phyloP scores from a whole-genome alignment of 345 rosid genomes.

The Balakata baccata region DNA sequence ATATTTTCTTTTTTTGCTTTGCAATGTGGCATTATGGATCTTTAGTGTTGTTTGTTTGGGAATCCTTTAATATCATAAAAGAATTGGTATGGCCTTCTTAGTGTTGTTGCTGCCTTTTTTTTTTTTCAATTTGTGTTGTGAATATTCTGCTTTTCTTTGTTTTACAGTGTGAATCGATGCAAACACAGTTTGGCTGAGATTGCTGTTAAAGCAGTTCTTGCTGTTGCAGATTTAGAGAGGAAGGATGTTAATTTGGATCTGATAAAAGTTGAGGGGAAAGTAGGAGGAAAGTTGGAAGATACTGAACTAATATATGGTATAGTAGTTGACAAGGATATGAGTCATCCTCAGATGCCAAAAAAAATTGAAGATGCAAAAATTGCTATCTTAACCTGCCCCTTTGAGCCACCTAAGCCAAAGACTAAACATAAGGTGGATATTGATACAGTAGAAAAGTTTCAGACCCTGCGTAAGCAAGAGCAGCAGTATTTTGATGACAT shows the following conservation, averaged over 20 bases:
- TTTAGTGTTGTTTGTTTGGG: not conserved
- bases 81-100: not conserved
- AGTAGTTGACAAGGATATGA: conserved; percentile 86
- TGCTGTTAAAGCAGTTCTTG: conserved; percentile 90
- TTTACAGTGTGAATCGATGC: conserved; percentile 86
- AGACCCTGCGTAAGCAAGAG: conserved; percentile 86
- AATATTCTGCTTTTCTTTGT: conserved; percentile 7
- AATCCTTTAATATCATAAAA: too few species aligned
- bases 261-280: conserved; percentile 95
- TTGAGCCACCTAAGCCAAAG: conserved; percentile 98
- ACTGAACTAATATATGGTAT: conserved; percentile 86
- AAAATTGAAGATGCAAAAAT: conserved; percentile 83
- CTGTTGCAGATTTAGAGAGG: conserved; percentile 94
- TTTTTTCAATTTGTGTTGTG: not conserved
- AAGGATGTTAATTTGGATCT: conserved; percentile 89
- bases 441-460: conserved; percentile 92
- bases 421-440: conserved; percentile 99
- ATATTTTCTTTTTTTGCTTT: too few species aligned
- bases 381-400: conserved; percentile 95
- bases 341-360: conserved; percentile 99
- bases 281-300: conserved; percentile 88
- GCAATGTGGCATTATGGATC: not conserved
- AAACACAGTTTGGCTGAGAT: conserved; percentile 89
- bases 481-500: conserved; percentile 90
- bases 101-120: not conserved